Conservation (phyloP, 352 stramenopile genomes). For the Phytopythium delawarense region DNA sequence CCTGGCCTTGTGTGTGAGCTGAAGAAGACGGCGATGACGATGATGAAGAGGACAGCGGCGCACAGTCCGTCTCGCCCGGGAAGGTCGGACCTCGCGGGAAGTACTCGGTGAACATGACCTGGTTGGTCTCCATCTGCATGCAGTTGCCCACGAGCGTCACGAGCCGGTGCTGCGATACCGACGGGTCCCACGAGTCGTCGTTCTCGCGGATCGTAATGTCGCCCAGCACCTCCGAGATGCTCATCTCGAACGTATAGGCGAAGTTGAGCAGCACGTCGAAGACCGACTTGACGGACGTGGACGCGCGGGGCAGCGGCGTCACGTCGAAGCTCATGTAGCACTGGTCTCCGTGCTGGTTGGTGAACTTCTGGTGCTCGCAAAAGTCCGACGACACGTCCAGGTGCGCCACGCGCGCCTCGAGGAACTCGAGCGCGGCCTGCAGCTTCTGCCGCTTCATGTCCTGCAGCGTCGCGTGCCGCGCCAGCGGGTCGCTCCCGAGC, state of each 20-base stretch:
- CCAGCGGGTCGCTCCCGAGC: conserved; percentile 21
- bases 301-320: conserved; percentile 27
- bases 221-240: conserved; percentile 36
- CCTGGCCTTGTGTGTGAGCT: conserved; percentile 9
- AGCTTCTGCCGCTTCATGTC: conserved; percentile 37
- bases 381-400: conserved; percentile 31
- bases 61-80: conserved; percentile 1
- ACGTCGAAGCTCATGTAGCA: conserved; percentile 46
- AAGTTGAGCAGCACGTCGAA: conserved; percentile 48
- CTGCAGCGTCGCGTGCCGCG: conserved; percentile 29
- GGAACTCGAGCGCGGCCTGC: conserved; percentile 25
- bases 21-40: neutral
- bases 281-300: conserved; percentile 20
- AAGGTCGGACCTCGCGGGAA: conserved; percentile 2
- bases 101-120: conserved; percentile 35
- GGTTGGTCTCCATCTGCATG: conserved; percentile 41
- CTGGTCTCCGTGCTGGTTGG: conserved; percentile 32
- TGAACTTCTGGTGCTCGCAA: conserved; percentile 38
- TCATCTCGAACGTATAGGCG: conserved; percentile 49
- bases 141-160: conserved; percentile 29
- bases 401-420: conserved; percentile 24
- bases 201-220: conserved; percentile 50
- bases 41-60: neutral
- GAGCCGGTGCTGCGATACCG: conserved; percentile 32
- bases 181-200: conserved; percentile 36